These are phyloP conservation scores for Ophiostoma australiae DNA, from an alignment of 2,329 filamentous ascomycete genomes.

Conservation along the genomic window DNA sequence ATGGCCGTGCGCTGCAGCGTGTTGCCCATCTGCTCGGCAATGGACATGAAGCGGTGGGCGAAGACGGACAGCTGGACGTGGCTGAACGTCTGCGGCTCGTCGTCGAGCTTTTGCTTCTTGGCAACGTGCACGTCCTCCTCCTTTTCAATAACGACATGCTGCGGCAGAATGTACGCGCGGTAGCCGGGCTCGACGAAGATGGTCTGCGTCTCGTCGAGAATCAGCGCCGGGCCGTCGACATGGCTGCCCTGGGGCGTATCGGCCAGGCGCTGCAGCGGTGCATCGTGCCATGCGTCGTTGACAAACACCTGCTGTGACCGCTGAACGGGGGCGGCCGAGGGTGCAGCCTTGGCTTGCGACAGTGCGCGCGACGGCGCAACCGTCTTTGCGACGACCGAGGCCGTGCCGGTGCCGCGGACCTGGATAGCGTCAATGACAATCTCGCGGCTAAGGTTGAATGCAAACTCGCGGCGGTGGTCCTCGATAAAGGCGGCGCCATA, in stretches of 20 bases:
- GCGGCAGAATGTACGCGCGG: constrained; percentile 72
- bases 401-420: constrained; percentile 69
- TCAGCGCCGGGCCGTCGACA: constrained; percentile 73
- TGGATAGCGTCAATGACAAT: constrained; percentile 89
- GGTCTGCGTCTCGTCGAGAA: constrained; percentile 83
- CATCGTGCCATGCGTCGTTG: constrained; percentile 65
- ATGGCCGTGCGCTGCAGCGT: constrained; percentile 76
- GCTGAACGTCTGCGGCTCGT: constrained; percentile 18
- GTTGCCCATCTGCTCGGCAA: constrained; percentile 78
- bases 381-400: constrained; percentile 35
- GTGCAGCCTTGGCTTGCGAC: constrained; percentile 52
- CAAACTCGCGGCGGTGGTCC: constrained; percentile 88
- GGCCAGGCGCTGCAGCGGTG: constrained; percentile 75
- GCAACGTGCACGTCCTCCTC: constrained; percentile 34
- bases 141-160: constrained; percentile 83
- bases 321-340: constrained; percentile 31
- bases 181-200: constrained; percentile 80
- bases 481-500: constrained; percentile 79
- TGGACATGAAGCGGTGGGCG: constrained; percentile 77
- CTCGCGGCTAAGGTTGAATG: constrained; percentile 80
- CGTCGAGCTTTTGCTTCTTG: constrained; percentile 6
- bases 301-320: constrained; percentile 68
- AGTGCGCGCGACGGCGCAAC: constrained; percentile 40
- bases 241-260: constrained; percentile 66
- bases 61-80: constrained; percentile 76